phyloP scores from a whole-genome alignment of 208 protist species.

The Balamuthia mandrillaris region DNA sequence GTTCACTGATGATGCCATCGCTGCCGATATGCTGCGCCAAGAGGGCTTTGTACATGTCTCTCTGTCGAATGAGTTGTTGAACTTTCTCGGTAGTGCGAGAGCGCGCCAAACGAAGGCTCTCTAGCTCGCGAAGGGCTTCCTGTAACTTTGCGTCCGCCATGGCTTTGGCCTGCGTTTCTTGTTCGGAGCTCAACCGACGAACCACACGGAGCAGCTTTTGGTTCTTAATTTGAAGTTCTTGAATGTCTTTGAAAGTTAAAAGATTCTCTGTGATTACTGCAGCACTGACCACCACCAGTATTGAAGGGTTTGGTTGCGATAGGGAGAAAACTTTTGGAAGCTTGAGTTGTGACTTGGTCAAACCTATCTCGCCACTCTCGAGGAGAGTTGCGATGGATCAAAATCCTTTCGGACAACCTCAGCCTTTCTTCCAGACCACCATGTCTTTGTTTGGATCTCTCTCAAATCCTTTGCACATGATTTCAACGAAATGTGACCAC shows the following conservation, averaged over 20 bases:
- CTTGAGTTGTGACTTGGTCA: too few species aligned
- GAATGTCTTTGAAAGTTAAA: background rate
- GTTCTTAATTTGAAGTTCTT: background rate
- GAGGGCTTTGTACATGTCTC: constrained; percentile 12
- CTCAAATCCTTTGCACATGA: too few species aligned
- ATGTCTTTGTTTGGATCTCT: too few species aligned
- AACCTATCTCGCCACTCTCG: too few species aligned
- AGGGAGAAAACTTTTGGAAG: too few species aligned
- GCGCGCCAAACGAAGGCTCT: background rate
- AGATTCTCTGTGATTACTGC: background rate
- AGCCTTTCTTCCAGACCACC: too few species aligned
- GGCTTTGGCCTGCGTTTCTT: background rate
- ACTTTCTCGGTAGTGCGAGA: background rate
- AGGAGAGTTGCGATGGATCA: too few species aligned
- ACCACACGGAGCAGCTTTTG: background rate
- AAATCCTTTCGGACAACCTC: too few species aligned
- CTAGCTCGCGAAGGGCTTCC: background rate
- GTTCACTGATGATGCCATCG: background rate
- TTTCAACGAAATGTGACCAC: too few species aligned
- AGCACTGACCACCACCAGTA: too few species aligned
- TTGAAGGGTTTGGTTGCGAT: too few species aligned
- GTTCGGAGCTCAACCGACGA: background rate
- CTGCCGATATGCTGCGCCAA: background rate
- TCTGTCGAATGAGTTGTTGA: background rate
- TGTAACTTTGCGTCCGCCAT: background rate